phyloP scores from a whole-genome alignment of 2,329 filamentous ascomycete genomes.

The Apiospora phragmitis region DNA sequence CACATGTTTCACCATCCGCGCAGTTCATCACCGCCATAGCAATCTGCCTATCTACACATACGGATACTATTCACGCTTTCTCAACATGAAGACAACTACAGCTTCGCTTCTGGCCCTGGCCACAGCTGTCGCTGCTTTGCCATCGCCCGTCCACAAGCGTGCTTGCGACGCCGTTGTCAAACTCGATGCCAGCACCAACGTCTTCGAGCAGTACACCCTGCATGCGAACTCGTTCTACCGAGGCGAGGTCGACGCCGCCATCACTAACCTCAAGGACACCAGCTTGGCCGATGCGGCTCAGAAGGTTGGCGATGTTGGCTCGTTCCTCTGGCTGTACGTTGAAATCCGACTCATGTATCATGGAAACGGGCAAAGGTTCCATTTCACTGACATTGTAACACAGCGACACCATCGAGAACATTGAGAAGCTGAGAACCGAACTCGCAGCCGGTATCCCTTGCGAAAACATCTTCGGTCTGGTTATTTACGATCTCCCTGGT shows the following conservation, averaged over 20 bases:
- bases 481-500: conserved; percentile 60
- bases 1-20: neutral
- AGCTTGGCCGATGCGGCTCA: conserved; percentile 56
- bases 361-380: neutral
- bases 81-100: conserved; percentile 14
- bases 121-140: conserved; percentile 43
- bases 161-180: conserved; percentile 29
- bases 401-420: conserved; percentile 53
- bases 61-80: neutral
- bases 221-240: conserved; percentile 34
- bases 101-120: conserved; percentile 35
- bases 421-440: conserved; percentile 48
- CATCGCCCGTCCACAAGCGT: conserved; percentile 48
- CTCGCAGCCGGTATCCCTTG: conserved; percentile 45
- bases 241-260: conserved; percentile 28
- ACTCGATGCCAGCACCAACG: conserved; percentile 32
- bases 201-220: conserved; percentile 30
- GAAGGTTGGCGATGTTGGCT: conserved; percentile 53
- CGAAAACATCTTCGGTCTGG: conserved; percentile 45
- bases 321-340: conserved; percentile 55
- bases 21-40: neutral
- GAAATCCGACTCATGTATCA: neutral
- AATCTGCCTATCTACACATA: neutral
- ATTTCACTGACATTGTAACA: neutral
- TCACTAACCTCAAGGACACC: conserved; percentile 33